phyloP scores from a whole-genome alignment of 163 green algal species.

The Chloromonas sp. region DNA sequence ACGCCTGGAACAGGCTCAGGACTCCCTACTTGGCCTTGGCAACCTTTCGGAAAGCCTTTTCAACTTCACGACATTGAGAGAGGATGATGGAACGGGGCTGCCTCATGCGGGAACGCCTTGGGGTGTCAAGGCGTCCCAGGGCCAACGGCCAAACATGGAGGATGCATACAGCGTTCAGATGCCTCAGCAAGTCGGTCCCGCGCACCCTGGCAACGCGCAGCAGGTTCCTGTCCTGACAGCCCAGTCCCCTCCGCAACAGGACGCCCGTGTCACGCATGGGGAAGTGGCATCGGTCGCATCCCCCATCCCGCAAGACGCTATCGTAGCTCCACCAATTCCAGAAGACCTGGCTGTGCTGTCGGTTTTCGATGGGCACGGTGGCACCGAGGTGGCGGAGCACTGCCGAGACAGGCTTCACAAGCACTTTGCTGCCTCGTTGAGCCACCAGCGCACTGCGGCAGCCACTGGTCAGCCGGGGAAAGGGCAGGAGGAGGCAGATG shows the following conservation, averaged over 20 bases:
- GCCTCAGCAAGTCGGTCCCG: background rate
- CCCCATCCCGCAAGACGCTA: background rate
- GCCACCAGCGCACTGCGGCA: background rate
- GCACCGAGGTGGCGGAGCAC: slow-evolving; percentile 16
- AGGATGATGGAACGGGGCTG: background rate
- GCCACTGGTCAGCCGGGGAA: background rate
- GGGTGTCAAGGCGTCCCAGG: slow-evolving; percentile 4
- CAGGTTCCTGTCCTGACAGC: too few relatives aligned
- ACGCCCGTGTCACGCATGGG: too few relatives aligned
- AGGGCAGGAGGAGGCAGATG: background rate
- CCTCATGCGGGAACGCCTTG: background rate
- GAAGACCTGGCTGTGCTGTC: slow-evolving; percentile 22
- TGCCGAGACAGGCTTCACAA: slow-evolving; percentile 10
- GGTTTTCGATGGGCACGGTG: slow-evolving; percentile 24
- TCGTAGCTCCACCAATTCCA: background rate
- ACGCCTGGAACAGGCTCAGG: background rate
- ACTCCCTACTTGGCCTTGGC: background rate
- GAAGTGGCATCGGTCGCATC: too few relatives aligned
- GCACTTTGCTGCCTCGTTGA: slow-evolving; percentile 3
- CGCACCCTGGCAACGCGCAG: too few relatives aligned
- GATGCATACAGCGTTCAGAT: slow-evolving; percentile 15
- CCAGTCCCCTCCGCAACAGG: too few relatives aligned
- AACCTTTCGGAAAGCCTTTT: background rate
- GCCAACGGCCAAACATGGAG: slow-evolving; percentile 13
- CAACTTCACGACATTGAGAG: background rate